These are phyloP conservation scores for Scutellaria minor DNA, from an alignment of 257 asterid genomes.

Conservation along the genomic window DNA sequence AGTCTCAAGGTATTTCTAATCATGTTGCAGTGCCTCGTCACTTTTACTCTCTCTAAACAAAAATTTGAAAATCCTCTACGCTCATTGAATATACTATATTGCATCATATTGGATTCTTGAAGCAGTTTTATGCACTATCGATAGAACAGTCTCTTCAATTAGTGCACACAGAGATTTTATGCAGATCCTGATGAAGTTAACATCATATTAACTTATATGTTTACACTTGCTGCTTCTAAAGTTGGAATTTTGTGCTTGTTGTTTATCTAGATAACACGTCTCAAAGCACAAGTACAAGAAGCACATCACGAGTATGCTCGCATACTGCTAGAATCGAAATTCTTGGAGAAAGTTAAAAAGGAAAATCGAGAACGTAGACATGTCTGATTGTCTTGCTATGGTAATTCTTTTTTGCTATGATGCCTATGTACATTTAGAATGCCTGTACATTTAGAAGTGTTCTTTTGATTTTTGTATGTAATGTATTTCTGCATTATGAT, in stretches of 20 bases:
- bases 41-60: not conserved
- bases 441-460: not conserved
- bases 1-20: conserved; percentile 59
- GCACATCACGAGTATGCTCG: conserved; percentile 50
- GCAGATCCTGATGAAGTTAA: not conserved
- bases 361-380: conserved; percentile 36
- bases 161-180: not conserved
- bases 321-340: conserved; percentile 47
- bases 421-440: not conserved
- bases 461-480: not conserved
- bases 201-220: not conserved
- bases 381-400: conserved; percentile 8
- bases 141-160: not conserved
- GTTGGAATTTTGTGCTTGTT: conserved; percentile 9
- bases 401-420: not conserved
- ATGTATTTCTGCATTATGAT: not conserved
- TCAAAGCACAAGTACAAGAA: conserved; percentile 46
- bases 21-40: not conserved
- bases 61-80: not conserved
- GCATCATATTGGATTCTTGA: not conserved
- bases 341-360: conserved; percentile 49
- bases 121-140: not conserved
- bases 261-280: conserved; percentile 46
- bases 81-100: conserved; percentile 3
- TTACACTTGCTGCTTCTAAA: not conserved